Evolutionary conservation across 371 early-diverging fungal genomes (phyloP), one percentile per base, ranked within the genome.

Genomic region (Mortierella sp.): DNA sequence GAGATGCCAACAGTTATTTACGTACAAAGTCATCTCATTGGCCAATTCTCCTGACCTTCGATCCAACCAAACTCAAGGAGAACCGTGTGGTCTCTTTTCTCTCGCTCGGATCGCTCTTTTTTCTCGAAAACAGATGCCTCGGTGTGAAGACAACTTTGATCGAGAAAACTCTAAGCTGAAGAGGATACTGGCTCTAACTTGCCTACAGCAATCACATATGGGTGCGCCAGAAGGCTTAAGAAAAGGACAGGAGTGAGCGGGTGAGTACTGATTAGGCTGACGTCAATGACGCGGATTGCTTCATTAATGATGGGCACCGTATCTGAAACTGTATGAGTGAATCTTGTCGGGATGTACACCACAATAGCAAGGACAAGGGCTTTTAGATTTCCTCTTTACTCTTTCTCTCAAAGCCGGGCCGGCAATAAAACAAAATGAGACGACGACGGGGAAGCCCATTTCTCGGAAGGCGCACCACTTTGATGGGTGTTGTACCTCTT

Each of bases 11-110:
- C 3, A 29, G 35, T 5, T 32, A 5, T 11, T 63, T 70, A 76
- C 77, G 77, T 76, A 76, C 77, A 71, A 27, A 56, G 7, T 0
- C 14, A 24, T 71, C 35, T 55, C 43, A 76, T 76, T 76, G 77
- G 60, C 32, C 35, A 60, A 11, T 60, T 14, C 16, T 11, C 29
- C 14, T 32, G 16, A 6, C 32, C 12, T 60, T 60, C 16, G 16
- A 60, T 32, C 14, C 60, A 29, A 60, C 60, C 71, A 76, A 41
- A 56, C 0, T 8, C 6, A 29, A 38, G 10, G 56, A n/a, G 56
- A 27, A 16, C 56, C n/a, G 38, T 65, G 7, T 38, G 7, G 38
- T 27, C 29, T 60, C 35, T 49, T 49, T 49, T 49, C 18, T 18
- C 14, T 65, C 38, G 38, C 65, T 65, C 65, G 38, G 63, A 63